A percentile compares a stretch with the other conserved stretches of the same genome.
Evolutionary conservation across 306 rosid genomes (phyloP).

Genomic region (Vigna unguiculata): DNA sequence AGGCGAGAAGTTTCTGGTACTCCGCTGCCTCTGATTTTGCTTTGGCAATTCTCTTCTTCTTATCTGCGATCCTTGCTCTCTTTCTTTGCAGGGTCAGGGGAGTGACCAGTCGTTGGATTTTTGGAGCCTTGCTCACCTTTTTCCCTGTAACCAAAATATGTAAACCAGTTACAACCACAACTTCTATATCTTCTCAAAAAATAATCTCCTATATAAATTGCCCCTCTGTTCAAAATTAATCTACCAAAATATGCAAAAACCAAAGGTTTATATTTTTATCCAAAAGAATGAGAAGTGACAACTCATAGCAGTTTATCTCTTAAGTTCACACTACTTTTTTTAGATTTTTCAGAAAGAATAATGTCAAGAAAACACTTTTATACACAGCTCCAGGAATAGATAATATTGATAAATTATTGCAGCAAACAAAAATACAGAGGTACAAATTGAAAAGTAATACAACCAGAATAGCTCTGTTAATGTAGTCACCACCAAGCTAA

Average conservation of each 20-base stretch:
- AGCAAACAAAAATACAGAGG: not conserved
- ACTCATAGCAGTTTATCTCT: not conserved
- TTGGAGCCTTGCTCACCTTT: constrained; percentile 53
- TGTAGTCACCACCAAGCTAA: not conserved
- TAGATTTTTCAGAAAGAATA: not conserved
- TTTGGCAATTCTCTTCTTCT: constrained; percentile 53
- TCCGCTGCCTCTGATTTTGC: constrained; percentile 55
- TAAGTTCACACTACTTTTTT: not conserved
- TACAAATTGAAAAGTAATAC: not conserved
- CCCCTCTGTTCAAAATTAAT: not conserved
- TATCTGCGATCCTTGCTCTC: constrained; percentile 52
- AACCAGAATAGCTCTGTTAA: not conserved
- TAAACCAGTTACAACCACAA: not conserved
- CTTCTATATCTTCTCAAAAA: not conserved
- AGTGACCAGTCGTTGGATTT: constrained; percentile 51
- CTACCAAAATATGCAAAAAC: not conserved
- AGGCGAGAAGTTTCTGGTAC: constrained; percentile 55
- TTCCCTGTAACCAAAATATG: constrained; percentile 39
- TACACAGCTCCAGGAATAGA: not conserved
- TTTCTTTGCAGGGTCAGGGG: constrained; percentile 54
- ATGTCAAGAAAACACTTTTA: not conserved
- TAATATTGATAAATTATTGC: not conserved
- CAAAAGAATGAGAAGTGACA: not conserved
- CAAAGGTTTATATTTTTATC: not conserved
- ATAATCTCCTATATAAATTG: not conserved